These are phyloP conservation scores for Lunasporangiospora selenospora DNA, from an alignment of 192 early-diverging fungal species.

Conservation along the genomic window DNA sequence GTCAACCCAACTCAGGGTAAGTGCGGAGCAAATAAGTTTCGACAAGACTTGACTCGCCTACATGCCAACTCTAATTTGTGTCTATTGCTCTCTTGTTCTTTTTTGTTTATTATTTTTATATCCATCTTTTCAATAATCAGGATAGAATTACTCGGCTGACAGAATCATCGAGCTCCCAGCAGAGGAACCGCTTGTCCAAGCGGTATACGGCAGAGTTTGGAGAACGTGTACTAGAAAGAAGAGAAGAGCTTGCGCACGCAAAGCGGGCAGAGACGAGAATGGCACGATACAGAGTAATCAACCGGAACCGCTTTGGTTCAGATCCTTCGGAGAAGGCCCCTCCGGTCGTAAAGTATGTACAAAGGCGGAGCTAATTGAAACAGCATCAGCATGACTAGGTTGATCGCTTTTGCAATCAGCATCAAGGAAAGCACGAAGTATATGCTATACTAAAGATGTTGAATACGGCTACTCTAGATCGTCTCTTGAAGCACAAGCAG, in stretches of 20 bases:
- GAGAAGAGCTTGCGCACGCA: conserved; percentile 10
- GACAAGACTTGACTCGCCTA: neutral
- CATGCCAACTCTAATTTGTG: neutral
- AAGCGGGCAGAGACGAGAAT: conserved; percentile 29
- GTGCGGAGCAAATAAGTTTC: too few relatives aligned
- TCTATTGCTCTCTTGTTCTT: neutral
- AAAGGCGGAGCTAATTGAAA: neutral
- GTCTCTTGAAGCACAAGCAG: conserved; percentile 42
- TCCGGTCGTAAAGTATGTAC: conserved; percentile 29
- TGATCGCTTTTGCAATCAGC: neutral
- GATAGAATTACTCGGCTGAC: conserved; percentile 29
- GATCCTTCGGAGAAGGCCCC: neutral
- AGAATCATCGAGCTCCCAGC: conserved; percentile 12
- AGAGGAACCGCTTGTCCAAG: conserved; percentile 16
- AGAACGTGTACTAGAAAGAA: conserved; percentile 10
- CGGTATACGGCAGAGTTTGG: conserved; percentile 12
- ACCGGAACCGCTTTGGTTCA: conserved; percentile 48
- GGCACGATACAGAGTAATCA: conserved; percentile 57
- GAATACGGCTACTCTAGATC: conserved; percentile 4
- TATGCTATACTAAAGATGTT: neutral
- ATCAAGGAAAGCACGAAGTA: too few relatives aligned
- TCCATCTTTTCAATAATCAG: neutral
- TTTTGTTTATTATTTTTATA: neutral
- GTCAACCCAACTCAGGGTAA: conserved; percentile 60
- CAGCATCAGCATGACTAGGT: neutral